Conservation (phyloP, 345 rosid genomes). For the Brassica incana region DNA sequence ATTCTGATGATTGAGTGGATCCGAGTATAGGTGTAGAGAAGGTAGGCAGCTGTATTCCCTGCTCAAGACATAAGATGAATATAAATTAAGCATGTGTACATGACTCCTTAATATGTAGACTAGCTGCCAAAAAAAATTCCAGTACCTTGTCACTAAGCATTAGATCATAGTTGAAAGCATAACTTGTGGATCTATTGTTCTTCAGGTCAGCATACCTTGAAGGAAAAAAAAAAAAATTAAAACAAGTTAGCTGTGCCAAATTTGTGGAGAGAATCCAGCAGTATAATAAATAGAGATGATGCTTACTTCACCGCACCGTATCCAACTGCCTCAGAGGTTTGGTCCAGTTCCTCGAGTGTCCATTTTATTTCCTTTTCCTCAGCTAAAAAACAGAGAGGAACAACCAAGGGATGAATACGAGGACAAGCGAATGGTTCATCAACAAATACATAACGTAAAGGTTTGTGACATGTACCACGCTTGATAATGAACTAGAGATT, state of each 20-base stretch:
- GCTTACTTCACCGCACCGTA: slow-evolving; percentile 92
- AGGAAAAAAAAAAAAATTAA: background rate
- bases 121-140: background rate
- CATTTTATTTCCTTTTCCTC: slow-evolving; percentile 3
- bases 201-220: slow-evolving; percentile 81
- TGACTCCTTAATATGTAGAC: background rate
- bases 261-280: background rate
- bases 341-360: slow-evolving; percentile 73
- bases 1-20: slow-evolving; percentile 84
- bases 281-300: background rate
- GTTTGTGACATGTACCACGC: slow-evolving; percentile 55
- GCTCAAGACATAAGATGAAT: background rate
- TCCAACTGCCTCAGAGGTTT: slow-evolving; percentile 83
- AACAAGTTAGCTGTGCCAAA: background rate
- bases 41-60: slow-evolving; percentile 89
- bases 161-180: slow-evolving; percentile 65
- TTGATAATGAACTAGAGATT: slow-evolving; percentile 34
- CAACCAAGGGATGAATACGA: background rate
- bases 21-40: slow-evolving; percentile 85
- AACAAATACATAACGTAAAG: background rate
- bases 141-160: slow-evolving; percentile 78
- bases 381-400: background rate
- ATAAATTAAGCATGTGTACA: background rate
- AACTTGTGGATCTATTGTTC: slow-evolving; percentile 65
- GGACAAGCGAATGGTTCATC: slow-evolving; percentile 13